Base-by-base conservation (phyloP, 2,329 filamentous ascomycete genomes). In the Chalaropsis ovoidea region DNA sequence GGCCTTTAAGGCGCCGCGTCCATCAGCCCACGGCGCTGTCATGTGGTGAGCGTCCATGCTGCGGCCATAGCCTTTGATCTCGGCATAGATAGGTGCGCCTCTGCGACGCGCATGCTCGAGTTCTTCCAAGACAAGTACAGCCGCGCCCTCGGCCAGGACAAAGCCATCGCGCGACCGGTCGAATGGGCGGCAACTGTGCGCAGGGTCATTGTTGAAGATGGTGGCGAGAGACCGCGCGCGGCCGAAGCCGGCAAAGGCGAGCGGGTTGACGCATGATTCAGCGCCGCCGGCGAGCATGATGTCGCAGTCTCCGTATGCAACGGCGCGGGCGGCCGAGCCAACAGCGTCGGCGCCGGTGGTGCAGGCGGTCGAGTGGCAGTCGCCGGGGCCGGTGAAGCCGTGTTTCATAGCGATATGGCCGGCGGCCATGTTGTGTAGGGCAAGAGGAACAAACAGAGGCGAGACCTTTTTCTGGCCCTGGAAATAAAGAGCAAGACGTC, bases 231-330 rank as follows among this genome's bases (percentile, higher is more conserved):
- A 96, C 67, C 93, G 84, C 0, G 92, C 90, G 68, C 91, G 83
- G 27, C 90, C 88, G 72, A 99, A 99, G 6, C 93, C 94, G 6
- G 92, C 90, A 70, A 97, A 88, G 1, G 93, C 89, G 54, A 99
- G 80, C 10, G 94, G 94, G 73, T 99, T 93, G 65, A 99, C 93
- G 74, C 94, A 99, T 0, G 93, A 91, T 75, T 99, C 94, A 8
- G 93, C 85, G 35, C 93, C 93, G 52, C 94, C 94, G n/a, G 94
- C 91, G 8, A 99, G 77, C 91, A 99, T 97, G 65, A 97, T 87
- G 74, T 96, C 83, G 58, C 93, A 93, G 73, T 97, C 93, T 6
- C 91, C 92, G 72, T 86, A 86, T n/a, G 87, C 84, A 68, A 99
- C 93, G 73, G 96, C 90, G 19, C 93, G 85, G n/a, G 89, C 86